phyloP scores from a whole-genome alignment of 179 eudicot species.

The Spinacia oleracea region DNA sequence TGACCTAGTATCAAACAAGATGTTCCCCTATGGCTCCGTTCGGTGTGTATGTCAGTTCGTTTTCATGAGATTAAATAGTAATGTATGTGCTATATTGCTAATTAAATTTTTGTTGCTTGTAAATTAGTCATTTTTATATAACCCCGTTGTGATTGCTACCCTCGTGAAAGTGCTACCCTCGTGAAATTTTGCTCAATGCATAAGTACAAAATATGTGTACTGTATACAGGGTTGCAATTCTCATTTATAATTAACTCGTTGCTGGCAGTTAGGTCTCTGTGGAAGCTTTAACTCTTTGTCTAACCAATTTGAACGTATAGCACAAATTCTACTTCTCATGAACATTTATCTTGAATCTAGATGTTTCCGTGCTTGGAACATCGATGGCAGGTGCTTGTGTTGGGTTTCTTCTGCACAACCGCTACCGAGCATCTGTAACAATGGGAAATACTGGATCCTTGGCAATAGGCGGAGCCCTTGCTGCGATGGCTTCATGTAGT shows the following conservation, averaged over 20 bases:
- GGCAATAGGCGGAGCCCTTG: slow-evolving; percentile 93
- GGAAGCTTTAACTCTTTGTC: not conserved
- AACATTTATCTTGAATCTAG: slow-evolving; percentile 37
- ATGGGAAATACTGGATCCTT: slow-evolving; percentile 92
- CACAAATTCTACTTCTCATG: not conserved
- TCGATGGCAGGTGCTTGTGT: slow-evolving; percentile 98
- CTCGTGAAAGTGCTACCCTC: not conserved
- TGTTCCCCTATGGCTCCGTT: not conserved
- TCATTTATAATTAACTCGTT: not conserved
- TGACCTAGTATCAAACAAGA: not conserved
- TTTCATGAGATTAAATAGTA: not conserved
- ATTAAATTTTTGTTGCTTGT: not conserved
- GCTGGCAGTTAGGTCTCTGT: not conserved
- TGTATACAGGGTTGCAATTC: not conserved
- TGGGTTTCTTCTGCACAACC: slow-evolving; percentile 85
- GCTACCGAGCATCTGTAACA: slow-evolving; percentile 76
- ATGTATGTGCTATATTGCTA: not conserved
- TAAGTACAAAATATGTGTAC: not conserved
- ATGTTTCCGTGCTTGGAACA: slow-evolving; percentile 79
- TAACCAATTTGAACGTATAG: not conserved
- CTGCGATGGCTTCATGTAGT: slow-evolving; percentile 92
- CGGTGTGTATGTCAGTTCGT: not conserved
- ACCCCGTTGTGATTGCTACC: not conserved
- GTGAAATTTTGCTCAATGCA: not conserved
- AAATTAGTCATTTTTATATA: not conserved